Evolutionary conservation across 1,139 yeast species (phyloP).

Genomic region (Ogataea hybrid): DNA sequence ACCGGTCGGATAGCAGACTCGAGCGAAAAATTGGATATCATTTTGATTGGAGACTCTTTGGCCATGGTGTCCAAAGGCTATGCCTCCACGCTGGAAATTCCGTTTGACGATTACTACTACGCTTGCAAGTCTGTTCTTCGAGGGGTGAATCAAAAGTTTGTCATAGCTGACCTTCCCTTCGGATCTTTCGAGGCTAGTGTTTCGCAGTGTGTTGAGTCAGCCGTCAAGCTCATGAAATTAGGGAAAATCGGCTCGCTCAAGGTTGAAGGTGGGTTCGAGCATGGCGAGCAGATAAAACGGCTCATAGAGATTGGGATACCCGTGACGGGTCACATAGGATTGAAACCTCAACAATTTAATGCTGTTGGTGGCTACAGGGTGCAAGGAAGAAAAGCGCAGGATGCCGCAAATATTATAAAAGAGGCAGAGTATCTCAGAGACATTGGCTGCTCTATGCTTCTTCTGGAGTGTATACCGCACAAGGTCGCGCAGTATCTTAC

Average conservation of each 20-base stretch:
- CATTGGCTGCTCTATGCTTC: slow-evolving; percentile 75
- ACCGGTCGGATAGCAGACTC: slow-evolving; percentile 71
- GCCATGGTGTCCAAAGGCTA: slow-evolving; percentile 92
- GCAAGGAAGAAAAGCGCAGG: slow-evolving; percentile 63
- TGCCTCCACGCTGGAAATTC: slow-evolving; percentile 69
- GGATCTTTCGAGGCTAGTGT: slow-evolving; percentile 74
- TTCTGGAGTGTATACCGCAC: slow-evolving; percentile 85
- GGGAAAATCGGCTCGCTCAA: slow-evolving; percentile 77
- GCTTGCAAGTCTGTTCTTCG: slow-evolving; percentile 76
- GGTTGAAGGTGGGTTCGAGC: slow-evolving; percentile 77
- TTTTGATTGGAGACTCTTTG: slow-evolving; percentile 86
- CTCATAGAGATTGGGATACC: slow-evolving; percentile 75
- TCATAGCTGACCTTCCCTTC: slow-evolving; percentile 88
- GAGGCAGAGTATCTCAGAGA: slow-evolving; percentile 71
- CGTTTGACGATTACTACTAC: slow-evolving; percentile 74
- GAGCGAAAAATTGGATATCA: slow-evolving; percentile 60
- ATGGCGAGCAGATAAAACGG: slow-evolving; percentile 46
- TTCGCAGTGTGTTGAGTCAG: slow-evolving; percentile 62
- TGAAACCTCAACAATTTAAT: slow-evolving; percentile 86
- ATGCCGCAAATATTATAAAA: slow-evolving; percentile 57
- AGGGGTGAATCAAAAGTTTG: slow-evolving; percentile 61
- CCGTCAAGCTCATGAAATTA: slow-evolving; percentile 58
- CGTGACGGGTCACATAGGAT: slow-evolving; percentile 88
- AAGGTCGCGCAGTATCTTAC: slow-evolving; percentile 70
- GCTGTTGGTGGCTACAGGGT: slow-evolving; percentile 83